Percentiles rank a stretch among this genome's conserved stretches.
Conservation (phyloP, 768 basidiomycete genomes). For the Lactifluus volemus region DNA sequence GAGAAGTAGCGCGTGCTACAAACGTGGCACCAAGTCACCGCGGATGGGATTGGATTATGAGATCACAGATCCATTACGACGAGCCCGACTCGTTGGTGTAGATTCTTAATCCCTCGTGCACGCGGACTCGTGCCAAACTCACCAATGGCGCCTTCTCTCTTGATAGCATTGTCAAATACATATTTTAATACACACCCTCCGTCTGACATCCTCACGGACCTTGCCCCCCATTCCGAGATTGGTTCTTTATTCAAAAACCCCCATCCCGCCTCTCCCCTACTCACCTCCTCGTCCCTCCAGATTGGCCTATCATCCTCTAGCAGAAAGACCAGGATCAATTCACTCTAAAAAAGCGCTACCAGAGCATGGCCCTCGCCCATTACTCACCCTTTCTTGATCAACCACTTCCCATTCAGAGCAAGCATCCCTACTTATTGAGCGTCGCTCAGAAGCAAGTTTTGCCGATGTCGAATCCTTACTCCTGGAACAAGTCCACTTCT, state of each 20-base stretch:
- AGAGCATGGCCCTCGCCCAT: conserved; percentile 19
- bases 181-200: conserved; percentile 15
- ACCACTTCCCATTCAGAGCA: conserved; percentile 15
- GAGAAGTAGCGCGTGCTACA: conserved; percentile 14
- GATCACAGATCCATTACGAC: conserved; percentile 10
- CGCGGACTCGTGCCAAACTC: conserved; percentile 4
- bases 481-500: conserved; percentile 16
- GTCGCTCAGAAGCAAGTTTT: conserved; percentile 2
- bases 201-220: conserved; percentile 5
- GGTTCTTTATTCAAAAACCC: conserved; percentile 6
- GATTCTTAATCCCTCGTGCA: conserved; percentile 14
- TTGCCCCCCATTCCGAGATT: conserved; percentile 9
- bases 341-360: conserved; percentile 15
- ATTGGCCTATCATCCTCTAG: not conserved
- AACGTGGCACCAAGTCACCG: conserved; percentile 19
- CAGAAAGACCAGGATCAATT: not conserved
- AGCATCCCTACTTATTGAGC: conserved; percentile 16
- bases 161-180: conserved; percentile 2
- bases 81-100: not conserved
- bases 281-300: not conserved
- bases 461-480: conserved; percentile 14
- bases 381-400: conserved; percentile 16
- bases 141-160: conserved; percentile 7
- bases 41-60: conserved; percentile 1
- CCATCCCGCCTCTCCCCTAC: not conserved